These are phyloP conservation scores for Metschnikowia continentalis DNA, from an alignment of 805 yeast species.

Conservation along the genomic window DNA sequence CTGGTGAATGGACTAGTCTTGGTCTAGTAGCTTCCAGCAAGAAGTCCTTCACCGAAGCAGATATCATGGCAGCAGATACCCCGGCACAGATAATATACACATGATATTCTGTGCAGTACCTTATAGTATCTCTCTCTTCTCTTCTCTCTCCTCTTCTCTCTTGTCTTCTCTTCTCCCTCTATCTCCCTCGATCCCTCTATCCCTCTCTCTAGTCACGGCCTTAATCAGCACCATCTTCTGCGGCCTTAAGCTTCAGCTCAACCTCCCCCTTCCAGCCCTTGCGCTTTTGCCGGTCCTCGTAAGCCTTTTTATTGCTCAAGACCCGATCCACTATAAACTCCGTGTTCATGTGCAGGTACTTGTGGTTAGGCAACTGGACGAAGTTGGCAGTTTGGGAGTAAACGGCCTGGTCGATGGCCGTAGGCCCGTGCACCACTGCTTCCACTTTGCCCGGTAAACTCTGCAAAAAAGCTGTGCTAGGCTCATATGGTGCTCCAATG, in stretches of 20 bases:
- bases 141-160: no score
- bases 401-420: slow-evolving; percentile 28
- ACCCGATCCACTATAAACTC: slow-evolving; percentile 75
- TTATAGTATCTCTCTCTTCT: no score
- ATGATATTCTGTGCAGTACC: no score
- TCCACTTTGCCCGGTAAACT: slow-evolving; percentile 36
- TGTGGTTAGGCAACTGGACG: slow-evolving; percentile 47
- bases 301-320: slow-evolving; percentile 58
- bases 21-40: no score
- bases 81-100: no score
- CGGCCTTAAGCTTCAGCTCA: slow-evolving; percentile 27
- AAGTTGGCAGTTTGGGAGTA: slow-evolving; percentile 37
- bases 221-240: background rate
- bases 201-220: background rate
- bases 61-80: no score
- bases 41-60: no score
- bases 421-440: slow-evolving; percentile 58
- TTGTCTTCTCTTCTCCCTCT: no score
- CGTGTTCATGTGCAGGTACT: slow-evolving; percentile 62
- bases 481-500: slow-evolving; percentile 61
- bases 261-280: slow-evolving; percentile 76
- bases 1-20: no score
- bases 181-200: no score
- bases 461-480: slow-evolving; percentile 38
- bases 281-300: slow-evolving; percentile 80